phyloP scores from a whole-genome alignment of 1,284 basidiomycete species.

The Boletus semigastroideus region DNA sequence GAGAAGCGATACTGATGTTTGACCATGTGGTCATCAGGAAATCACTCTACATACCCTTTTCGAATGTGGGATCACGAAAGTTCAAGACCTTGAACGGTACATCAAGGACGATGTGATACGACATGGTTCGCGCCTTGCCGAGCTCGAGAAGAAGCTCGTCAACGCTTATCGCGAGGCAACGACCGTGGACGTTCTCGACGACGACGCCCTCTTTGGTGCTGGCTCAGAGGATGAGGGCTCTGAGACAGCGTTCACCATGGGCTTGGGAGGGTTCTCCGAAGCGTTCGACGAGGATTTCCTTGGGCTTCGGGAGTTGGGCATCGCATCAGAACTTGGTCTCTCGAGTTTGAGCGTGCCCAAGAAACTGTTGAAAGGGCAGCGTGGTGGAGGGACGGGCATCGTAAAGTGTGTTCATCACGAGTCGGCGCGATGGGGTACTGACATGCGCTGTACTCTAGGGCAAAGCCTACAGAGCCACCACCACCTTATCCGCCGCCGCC shows the following conservation, averaged over 20 bases:
- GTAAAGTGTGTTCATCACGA: conserved; percentile 45
- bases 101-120: conserved; percentile 88
- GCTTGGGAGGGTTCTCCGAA: conserved; percentile 77
- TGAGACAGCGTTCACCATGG: conserved; percentile 76
- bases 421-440: conserved; percentile 4
- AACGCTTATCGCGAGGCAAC: conserved; percentile 81
- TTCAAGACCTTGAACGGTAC: conserved; percentile 82
- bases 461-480: conserved; percentile 72
- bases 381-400: conserved; percentile 35
- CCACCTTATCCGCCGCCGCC: conserved; percentile 87
- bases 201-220: conserved; percentile 74
- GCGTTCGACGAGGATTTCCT: conserved; percentile 93
- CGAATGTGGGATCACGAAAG: conserved; percentile 77
- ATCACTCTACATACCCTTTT: conserved; percentile 89
- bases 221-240: conserved; percentile 76
- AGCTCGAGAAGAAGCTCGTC: conserved; percentile 84
- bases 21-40: conserved; percentile 54
- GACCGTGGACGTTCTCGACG: conserved; percentile 61
- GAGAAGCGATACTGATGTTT: conserved; percentile 7
- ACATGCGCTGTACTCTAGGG: conserved; percentile 36
- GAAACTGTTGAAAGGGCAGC: conserved; percentile 73
- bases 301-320: conserved; percentile 84
- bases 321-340: conserved; percentile 86
- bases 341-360: conserved; percentile 78
- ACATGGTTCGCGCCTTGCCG: conserved; percentile 73